Conservation (phyloP, 768 basidiomycete species). For the Suillus subluteus region DNA sequence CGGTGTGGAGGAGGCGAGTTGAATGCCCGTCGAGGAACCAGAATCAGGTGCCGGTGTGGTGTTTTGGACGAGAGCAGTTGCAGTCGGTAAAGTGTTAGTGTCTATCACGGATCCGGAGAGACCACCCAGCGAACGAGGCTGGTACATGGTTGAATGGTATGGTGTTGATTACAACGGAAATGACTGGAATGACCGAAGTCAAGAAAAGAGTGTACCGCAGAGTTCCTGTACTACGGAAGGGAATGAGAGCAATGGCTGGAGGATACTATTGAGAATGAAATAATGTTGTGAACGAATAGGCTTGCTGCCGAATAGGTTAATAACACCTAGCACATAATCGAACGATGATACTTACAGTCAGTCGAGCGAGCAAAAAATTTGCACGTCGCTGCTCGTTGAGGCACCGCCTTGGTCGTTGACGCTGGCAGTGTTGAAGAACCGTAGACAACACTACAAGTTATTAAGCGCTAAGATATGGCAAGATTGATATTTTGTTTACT, state of each 20-base stretch:
- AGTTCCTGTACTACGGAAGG: slow-evolving; percentile 28
- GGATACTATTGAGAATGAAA: neutral
- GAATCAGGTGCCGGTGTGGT: slow-evolving; percentile 1
- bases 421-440: neutral
- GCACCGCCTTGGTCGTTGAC: neutral
- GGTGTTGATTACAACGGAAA: neutral
- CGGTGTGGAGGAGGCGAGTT: slow-evolving; percentile 15
- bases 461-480: neutral
- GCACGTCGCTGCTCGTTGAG: slow-evolving; percentile 7
- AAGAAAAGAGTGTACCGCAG: slow-evolving; percentile 24
- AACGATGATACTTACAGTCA: neutral
- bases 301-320: neutral
- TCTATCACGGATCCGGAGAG: slow-evolving; percentile 29
- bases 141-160: slow-evolving; percentile 21
- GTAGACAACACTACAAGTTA: neutral
- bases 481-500: neutral
- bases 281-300: neutral
- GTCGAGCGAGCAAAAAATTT: slow-evolving; percentile 3
- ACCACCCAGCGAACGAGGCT: neutral
- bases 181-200: slow-evolving; percentile 11
- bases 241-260: slow-evolving; percentile 14
- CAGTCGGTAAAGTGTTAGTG: slow-evolving; percentile 30
- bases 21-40: slow-evolving; percentile 14
- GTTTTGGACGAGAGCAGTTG: slow-evolving; percentile 27
- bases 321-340: neutral